phyloP scores from a whole-genome alignment of 495 filamentous ascomycete species.

The Jackrogersella minutella region DNA sequence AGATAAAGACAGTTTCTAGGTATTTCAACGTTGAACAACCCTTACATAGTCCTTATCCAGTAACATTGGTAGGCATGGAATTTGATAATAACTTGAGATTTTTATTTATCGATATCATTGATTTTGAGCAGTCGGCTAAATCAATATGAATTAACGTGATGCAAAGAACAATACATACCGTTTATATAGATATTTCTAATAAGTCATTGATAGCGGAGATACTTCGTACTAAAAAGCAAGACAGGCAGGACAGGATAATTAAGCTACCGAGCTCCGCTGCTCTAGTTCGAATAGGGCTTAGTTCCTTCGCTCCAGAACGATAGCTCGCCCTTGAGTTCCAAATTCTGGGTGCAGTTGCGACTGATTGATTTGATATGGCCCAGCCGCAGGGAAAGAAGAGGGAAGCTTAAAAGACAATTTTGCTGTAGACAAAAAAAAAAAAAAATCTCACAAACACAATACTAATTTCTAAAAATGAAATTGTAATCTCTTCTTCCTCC shows the following conservation, averaged over 20 bases:
- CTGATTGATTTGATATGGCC: conserved; percentile 37
- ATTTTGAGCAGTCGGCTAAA: too few species aligned
- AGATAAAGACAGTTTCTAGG: too few species aligned
- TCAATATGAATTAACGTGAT: too few species aligned
- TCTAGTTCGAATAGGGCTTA: conserved; percentile 24
- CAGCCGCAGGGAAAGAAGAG: conserved; percentile 23
- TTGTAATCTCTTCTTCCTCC: conserved; percentile 9
- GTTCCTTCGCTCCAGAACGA: conserved; percentile 11
- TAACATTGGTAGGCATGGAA: too few species aligned
- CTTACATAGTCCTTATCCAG: too few species aligned
- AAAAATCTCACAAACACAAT: conserved; percentile 9
- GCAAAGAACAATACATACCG: too few species aligned
- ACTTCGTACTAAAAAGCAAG: too few species aligned
- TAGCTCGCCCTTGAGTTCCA: conserved; percentile 17
- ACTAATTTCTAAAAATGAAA: conserved; percentile 16
- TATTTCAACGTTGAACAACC: too few species aligned
- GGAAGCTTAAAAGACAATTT: conserved; percentile 33
- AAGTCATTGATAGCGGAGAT: too few species aligned
- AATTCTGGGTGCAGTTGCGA: conserved; percentile 26
- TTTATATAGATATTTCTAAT: too few species aligned
- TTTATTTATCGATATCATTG: too few species aligned
- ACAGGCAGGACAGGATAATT: conserved; percentile 26
- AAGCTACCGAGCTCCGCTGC: conserved; percentile 14
- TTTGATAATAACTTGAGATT: too few species aligned
- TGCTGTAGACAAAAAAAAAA: conserved; percentile 20